Base-by-base conservation (phyloP, 2,329 filamentous ascomycete genomes). In the Nannizzia gypsea region DNA sequence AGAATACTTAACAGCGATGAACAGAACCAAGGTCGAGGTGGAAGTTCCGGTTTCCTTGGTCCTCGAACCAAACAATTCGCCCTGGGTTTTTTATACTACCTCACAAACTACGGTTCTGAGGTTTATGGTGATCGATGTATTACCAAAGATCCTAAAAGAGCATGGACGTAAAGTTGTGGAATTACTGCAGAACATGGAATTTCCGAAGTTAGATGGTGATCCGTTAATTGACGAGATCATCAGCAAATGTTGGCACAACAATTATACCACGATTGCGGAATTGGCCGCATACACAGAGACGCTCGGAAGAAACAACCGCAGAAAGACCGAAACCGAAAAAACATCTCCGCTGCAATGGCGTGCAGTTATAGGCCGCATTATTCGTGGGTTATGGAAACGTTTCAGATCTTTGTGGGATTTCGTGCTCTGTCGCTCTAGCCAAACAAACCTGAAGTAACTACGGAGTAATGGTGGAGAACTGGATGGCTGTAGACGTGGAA, bases 21-120 rank as follows among this genome's bases (percentile, higher is more conserved):
- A 8, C 9, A 24, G 20, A 28, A 13, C n/a, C n/a, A 13, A 22
- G 9, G 9, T 4, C 6, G 11, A 26, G 9, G 28, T 60, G 66
- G 66, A 59, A 64, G 60, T 58, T 57, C 52, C 2, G 65, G 68
- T n/a, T 63, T 66, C 8, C 46, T 71, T 17, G 64, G 67, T 11
- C 63, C 69, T 63, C 64, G 68, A 57, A 71, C 68, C 52, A 68
- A 71, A 42, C 66, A 70, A 46, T 72, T 72, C n/a, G 66, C 69
- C 6, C 64, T 72, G 1, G 68, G 68, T 50, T 71, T 67, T 2
- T 60, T 72, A 6, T 72, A 65, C 55, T 72, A 71, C 31, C 46
- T 67, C 0, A 70, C 70, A 11, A 71, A 70, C 63, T 71, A 72
- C 42, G 66, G 68, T 5, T 68, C 67, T 63, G 64, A 70, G 42